These are phyloP conservation scores for Tulasnella calospora DNA, from an alignment of 768 basidiomycete species.

Conservation along the genomic window DNA sequence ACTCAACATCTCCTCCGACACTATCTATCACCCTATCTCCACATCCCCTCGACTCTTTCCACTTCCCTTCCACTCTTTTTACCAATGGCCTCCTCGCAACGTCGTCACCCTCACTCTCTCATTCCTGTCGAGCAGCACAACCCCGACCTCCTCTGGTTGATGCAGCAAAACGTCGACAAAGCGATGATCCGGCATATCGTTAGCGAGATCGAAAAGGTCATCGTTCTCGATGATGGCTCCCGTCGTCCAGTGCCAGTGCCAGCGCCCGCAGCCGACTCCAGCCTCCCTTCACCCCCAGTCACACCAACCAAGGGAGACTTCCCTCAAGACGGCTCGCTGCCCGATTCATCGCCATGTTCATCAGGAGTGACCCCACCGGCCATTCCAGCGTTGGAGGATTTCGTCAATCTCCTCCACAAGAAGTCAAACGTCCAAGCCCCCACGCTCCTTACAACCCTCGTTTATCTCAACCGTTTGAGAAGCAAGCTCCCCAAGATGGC, in stretches of 20 bases:
- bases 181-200: slow-evolving; percentile 88
- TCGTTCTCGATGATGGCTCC: slow-evolving; percentile 59
- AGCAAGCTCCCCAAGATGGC: slow-evolving; percentile 74
- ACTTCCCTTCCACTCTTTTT: slow-evolving; percentile 11
- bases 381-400: slow-evolving; percentile 69
- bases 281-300: slow-evolving; percentile 59
- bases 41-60: neutral
- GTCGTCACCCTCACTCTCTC: slow-evolving; percentile 65
- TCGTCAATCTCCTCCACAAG: slow-evolving; percentile 75
- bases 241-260: slow-evolving; percentile 29
- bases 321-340: neutral
- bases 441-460: slow-evolving; percentile 82
- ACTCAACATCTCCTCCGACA: neutral
- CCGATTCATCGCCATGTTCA: slow-evolving; percentile 9
- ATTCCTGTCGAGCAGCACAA: slow-evolving; percentile 71
- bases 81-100: slow-evolving; percentile 16
- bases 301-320: slow-evolving; percentile 23
- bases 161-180: slow-evolving; percentile 68
- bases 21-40: neutral
- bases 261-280: slow-evolving; percentile 34
- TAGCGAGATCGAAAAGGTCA: slow-evolving; percentile 66
- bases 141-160: slow-evolving; percentile 71
- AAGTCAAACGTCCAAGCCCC: slow-evolving; percentile 84
- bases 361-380: neutral
- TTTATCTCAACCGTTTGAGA: slow-evolving; percentile 86